Evolutionary conservation across 192 early-diverging fungal species (phyloP).

Genomic region (Podila epicladia): DNA sequence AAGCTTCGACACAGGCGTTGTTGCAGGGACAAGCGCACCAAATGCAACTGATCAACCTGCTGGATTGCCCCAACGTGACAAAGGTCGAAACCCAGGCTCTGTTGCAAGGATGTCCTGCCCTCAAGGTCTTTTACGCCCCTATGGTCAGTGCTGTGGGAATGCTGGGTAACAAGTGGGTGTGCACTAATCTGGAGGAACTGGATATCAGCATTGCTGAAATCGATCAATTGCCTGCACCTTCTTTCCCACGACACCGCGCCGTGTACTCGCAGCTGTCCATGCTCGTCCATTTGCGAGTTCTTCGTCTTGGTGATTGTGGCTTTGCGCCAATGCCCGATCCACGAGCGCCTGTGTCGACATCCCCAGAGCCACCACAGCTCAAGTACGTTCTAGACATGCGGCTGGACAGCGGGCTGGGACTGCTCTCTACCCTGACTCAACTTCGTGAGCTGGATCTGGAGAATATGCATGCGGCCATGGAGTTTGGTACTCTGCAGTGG

Average conservation of each 20-base stretch:
- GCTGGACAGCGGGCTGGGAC: conserved; percentile 7
- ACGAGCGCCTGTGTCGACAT: neutral
- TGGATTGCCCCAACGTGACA: neutral
- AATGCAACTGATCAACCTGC: neutral
- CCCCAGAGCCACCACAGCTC: neutral
- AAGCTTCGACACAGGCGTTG: neutral
- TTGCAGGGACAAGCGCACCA: neutral
- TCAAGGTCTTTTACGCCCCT: neutral
- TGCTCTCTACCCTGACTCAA: neutral
- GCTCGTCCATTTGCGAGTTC: conserved; percentile 6
- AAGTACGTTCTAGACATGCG: conserved; percentile 1
- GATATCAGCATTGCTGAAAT: neutral
- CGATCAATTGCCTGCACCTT: neutral
- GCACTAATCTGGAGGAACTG: conserved; percentile 4
- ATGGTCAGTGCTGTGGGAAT: conserved; percentile 9
- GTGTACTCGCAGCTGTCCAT: conserved; percentile 15
- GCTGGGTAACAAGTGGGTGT: neutral
- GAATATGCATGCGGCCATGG: conserved; percentile 5
- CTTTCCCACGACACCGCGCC: neutral
- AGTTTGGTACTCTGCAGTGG: conserved; percentile 18
- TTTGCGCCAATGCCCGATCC: neutral
- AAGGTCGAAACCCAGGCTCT: neutral
- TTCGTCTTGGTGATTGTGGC: conserved; percentile 9
- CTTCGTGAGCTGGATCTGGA: conserved; percentile 14
- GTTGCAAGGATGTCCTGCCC: neutral